phyloP scores from a whole-genome alignment of 2,329 filamentous ascomycete species.

The Calonectria montana region DNA sequence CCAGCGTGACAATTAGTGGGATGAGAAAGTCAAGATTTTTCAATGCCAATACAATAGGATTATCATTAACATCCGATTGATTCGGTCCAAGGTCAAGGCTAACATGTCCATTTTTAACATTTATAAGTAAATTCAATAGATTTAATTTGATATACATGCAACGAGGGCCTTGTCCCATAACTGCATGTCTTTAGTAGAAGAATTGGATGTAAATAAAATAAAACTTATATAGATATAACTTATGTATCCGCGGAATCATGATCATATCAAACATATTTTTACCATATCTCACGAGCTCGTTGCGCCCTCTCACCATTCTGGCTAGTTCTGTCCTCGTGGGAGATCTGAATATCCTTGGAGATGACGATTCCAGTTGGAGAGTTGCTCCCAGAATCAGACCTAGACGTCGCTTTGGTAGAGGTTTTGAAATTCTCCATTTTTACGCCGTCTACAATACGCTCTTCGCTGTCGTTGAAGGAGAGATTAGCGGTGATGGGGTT shows the following conservation, averaged over 20 bases:
- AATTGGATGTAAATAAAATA: background rate
- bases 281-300: constrained; percentile 28
- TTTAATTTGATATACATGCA: background rate
- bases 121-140: no score
- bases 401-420: background rate
- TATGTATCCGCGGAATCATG: background rate
- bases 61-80: background rate
- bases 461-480: constrained; percentile 52
- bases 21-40: background rate
- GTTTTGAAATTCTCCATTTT: constrained; percentile 52
- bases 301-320: constrained; percentile 10
- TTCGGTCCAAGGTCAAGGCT: background rate
- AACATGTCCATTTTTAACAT: no score
- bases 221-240: background rate
- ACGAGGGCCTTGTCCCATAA: background rate
- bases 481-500: constrained; percentile 51
- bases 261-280: background rate
- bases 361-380: constrained; percentile 50
- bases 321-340: constrained; percentile 35
- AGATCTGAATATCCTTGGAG: constrained; percentile 54
- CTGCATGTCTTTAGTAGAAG: background rate
- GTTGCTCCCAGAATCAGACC: constrained; percentile 25
- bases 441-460: constrained; percentile 56
- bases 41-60: background rate
- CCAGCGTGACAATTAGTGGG: background rate